A percentile compares a stretch with the other conserved stretches of the same genome.
Evolutionary conservation across 495 filamentous ascomycete species (phyloP).

Genomic region (Pseudomonodictys pantanalensis): DNA sequence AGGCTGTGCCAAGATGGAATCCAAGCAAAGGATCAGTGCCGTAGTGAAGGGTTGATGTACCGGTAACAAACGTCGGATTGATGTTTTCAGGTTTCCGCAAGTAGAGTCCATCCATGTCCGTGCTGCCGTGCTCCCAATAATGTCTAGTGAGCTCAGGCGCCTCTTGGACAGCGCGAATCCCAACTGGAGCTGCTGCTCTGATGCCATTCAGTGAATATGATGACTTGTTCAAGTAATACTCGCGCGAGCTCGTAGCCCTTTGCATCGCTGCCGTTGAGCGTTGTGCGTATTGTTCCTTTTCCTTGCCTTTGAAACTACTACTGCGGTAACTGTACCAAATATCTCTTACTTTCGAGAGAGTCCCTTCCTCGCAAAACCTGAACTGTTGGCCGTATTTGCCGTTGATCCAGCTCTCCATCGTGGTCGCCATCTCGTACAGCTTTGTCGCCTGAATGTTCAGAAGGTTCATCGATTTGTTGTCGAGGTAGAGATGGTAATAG

Average conservation of each 20-base stretch:
- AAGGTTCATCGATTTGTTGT: slow-evolving; percentile 38
- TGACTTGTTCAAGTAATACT: not conserved
- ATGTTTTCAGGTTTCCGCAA: slow-evolving; percentile 5
- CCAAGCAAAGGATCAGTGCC: slow-evolving; percentile 32
- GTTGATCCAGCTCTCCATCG: slow-evolving; percentile 33
- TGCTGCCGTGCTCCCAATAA: slow-evolving; percentile 44
- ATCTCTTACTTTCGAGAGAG: slow-evolving; percentile 31
- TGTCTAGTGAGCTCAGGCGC: slow-evolving; percentile 32
- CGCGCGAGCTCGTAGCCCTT: not conserved
- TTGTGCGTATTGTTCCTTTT: slow-evolving; percentile 4
- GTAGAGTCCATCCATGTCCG: slow-evolving; percentile 1
- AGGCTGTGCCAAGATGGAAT: slow-evolving; percentile 29
- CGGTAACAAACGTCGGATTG: slow-evolving; percentile 41
- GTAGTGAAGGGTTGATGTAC: slow-evolving; percentile 26
- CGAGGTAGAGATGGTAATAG: slow-evolving; percentile 53
- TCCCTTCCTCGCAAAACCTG: slow-evolving; percentile 36
- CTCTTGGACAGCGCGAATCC: slow-evolving; percentile 8
- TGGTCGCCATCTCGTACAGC: slow-evolving; percentile 40
- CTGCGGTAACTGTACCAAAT: slow-evolving; percentile 42
- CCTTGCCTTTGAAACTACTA: slow-evolving; percentile 4
- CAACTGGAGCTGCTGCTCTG: not conserved
- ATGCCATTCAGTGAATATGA: slow-evolving; percentile 26
- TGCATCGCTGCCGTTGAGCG: slow-evolving; percentile 23
- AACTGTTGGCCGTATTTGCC: slow-evolving; percentile 33
- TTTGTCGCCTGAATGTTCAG: slow-evolving; percentile 43